Evolutionary conservation across 1,284 basidiomycete species (phyloP).

Genomic region (Ceratobasidium sp.): DNA sequence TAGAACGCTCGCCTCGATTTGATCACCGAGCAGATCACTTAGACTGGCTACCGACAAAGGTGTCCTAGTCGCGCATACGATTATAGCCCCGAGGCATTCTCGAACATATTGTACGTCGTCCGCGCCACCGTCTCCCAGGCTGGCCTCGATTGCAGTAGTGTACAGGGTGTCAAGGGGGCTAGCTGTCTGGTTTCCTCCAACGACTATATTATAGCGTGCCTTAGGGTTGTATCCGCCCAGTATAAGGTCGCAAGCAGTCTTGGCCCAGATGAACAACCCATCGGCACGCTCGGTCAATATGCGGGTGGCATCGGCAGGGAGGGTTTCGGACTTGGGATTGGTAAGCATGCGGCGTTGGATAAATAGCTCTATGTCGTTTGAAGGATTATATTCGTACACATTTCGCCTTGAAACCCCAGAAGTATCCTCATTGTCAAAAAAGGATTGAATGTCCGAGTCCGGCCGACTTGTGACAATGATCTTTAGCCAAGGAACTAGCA

Average conservation of each 20-base stretch:
- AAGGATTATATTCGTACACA: not conserved
- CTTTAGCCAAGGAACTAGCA: conserved; percentile 1
- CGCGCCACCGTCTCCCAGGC: not conserved
- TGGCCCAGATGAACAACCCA: conserved; percentile 4
- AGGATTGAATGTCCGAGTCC: not conserved
- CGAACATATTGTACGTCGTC: not conserved
- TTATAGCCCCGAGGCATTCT: conserved; percentile 16
- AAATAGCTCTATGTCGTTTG: not conserved
- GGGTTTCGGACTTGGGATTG: too few relatives aligned
- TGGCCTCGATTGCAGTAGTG: not conserved
- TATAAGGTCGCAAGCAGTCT: too few relatives aligned
- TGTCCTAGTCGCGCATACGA: not conserved
- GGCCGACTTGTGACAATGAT: conserved; percentile 42
- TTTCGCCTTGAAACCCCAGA: not conserved
- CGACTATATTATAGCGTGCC: not conserved
- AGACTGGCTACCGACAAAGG: conserved; percentile 25
- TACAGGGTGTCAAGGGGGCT: not conserved
- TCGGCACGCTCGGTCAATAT: not conserved
- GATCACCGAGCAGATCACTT: not conserved
- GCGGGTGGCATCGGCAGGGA: not conserved
- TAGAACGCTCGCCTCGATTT: not conserved
- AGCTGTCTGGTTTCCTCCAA: not conserved
- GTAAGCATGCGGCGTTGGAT: not conserved
- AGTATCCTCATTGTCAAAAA: not conserved
- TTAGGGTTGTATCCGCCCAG: not conserved